phyloP scores from a whole-genome alignment of 306 rosid species.

The Gillenia trifoliata region DNA sequence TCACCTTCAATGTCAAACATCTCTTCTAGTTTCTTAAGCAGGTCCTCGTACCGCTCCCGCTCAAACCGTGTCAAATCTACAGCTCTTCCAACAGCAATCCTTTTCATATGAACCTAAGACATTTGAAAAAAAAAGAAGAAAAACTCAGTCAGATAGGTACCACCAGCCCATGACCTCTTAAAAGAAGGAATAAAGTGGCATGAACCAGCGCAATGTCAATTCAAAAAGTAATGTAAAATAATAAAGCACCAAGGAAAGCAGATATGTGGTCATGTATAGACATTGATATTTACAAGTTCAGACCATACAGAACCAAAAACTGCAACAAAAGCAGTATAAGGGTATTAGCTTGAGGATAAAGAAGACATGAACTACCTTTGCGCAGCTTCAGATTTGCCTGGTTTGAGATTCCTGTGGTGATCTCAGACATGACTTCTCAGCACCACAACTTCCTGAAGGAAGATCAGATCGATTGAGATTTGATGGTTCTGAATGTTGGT shows the following conservation, averaged over 20 bases:
- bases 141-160: background rate
- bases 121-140: background rate
- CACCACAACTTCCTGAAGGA: conserved; percentile 87
- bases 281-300: background rate
- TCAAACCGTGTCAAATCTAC: conserved; percentile 84
- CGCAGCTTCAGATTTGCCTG: conserved; percentile 95
- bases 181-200: background rate
- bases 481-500: conserved; percentile 87
- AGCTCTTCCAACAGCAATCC: conserved; percentile 98
- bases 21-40: conserved; percentile 77
- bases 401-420: conserved; percentile 81
- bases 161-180: background rate
- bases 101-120: conserved; percentile 93
- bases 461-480: conserved; percentile 68
- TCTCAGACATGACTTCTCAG: conserved; percentile 78
- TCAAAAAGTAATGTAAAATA: background rate
- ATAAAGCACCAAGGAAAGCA: background rate
- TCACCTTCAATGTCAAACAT: conserved; percentile 90
- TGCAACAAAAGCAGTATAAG: background rate
- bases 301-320: background rate
- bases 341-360: background rate
- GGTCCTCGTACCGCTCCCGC: conserved; percentile 65
- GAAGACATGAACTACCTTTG: conserved; percentile 53
- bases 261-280: background rate
- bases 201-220: background rate